These are phyloP conservation scores for Albatrellus ellisii DNA, from an alignment of 768 basidiomycete genomes.

Conservation along the genomic window DNA sequence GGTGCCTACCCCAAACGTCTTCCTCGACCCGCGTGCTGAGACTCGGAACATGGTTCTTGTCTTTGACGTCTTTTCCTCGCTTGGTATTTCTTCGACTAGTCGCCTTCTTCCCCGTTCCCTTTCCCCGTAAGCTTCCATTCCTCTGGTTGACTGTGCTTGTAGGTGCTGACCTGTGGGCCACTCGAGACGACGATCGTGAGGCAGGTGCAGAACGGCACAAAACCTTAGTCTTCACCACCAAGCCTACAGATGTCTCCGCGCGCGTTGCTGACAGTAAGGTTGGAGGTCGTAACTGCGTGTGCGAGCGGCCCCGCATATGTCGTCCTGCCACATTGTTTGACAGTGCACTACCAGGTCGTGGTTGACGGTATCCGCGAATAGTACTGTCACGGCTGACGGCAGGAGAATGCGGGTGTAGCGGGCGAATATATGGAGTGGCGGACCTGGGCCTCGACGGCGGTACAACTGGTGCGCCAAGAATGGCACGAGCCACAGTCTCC, in stretches of 20 bases:
- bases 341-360: conserved; percentile 11
- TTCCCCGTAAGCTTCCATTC: conserved; percentile 16
- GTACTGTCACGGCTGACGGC: conserved; percentile 6
- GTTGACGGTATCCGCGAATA: conserved; percentile 15
- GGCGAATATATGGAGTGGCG: background rate
- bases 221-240: conserved; percentile 41
- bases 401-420: background rate
- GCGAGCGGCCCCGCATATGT: background rate
- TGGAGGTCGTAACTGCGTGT: conserved; percentile 10
- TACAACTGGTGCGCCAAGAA: conserved; percentile 34
- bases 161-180: background rate
- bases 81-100: conserved; percentile 12
- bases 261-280: background rate
- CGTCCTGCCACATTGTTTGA: conserved; percentile 18
- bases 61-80: conserved; percentile 18
- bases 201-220: conserved; percentile 60
- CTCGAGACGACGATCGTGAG: conserved; percentile 40
- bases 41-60: too few relatives aligned
- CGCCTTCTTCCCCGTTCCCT: conserved; percentile 11
- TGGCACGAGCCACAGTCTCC: conserved; percentile 52
- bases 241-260: conserved; percentile 20
- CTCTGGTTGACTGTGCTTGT: conserved; percentile 10
- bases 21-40: conserved; percentile 36
- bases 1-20: conserved; percentile 24
- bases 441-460: conserved; percentile 27